Percentiles rank a stretch among this genome's conserved stretches.
phyloP scores from a whole-genome alignment of 805 yeast genomes.

The Candida yuanshanica region DNA sequence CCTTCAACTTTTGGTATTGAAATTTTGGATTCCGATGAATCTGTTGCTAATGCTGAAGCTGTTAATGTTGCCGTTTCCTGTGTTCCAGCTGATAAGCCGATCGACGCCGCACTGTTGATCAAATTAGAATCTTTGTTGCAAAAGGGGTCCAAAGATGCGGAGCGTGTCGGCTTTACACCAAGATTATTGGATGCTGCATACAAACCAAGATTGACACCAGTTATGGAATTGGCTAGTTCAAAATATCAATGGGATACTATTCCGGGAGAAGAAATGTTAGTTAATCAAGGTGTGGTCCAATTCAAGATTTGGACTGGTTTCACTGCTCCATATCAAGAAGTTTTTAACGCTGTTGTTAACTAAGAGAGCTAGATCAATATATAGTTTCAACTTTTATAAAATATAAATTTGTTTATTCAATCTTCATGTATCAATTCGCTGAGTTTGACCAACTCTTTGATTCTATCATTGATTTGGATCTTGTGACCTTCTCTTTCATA shows the following conservation, averaged over 20 bases:
- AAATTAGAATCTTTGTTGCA: slow-evolving; percentile 43
- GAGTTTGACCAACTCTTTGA: slow-evolving; percentile 24
- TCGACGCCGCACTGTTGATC: slow-evolving; percentile 45
- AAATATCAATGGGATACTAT: slow-evolving; percentile 71
- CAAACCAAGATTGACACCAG: slow-evolving; percentile 81
- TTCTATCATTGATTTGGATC: slow-evolving; percentile 19
- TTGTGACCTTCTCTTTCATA: slow-evolving; percentile 36
- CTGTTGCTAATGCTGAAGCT: slow-evolving; percentile 33
- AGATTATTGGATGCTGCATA: slow-evolving; percentile 88
- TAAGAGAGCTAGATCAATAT: background rate
- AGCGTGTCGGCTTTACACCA: slow-evolving; percentile 38
- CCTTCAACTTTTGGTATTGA: slow-evolving; percentile 54
- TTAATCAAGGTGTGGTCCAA: slow-evolving; percentile 89
- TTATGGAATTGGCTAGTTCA: slow-evolving; percentile 70
- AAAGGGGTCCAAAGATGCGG: slow-evolving; percentile 29
- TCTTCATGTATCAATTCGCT: slow-evolving; percentile 21
- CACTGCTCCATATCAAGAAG: slow-evolving; percentile 54
- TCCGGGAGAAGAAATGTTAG: slow-evolving; percentile 88
- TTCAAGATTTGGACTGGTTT: slow-evolving; percentile 71
- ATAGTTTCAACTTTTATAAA: background rate
- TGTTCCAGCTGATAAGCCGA: slow-evolving; percentile 74
- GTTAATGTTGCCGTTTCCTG: slow-evolving; percentile 69
- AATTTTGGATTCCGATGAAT: slow-evolving; percentile 44
- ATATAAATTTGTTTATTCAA: slow-evolving; percentile 5
- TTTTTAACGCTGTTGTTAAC: slow-evolving; percentile 52